Base-by-base conservation (phyloP, 345 rosid species). In the Sisymbrium altissimum region DNA sequence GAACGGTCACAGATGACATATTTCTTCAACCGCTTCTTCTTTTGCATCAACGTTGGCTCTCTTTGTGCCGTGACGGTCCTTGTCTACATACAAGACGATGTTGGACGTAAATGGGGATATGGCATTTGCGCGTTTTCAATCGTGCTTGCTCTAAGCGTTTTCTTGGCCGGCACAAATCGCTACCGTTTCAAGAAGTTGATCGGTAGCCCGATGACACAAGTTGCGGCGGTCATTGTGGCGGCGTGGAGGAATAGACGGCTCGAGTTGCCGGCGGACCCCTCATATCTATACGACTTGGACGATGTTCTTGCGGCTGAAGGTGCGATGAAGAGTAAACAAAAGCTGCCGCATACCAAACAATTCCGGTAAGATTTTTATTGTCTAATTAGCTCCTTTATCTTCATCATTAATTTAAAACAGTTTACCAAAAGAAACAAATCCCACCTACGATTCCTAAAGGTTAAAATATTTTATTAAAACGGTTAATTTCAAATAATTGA, bases 21-120 rank as follows among this genome's bases (percentile, higher is more conserved):
- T 32, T 95, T 95, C 84, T 95, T 95, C 81, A 88, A 86, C 68
- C 93, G 99, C 88, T 92, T 95, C 89, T 95, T 92, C 78, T 95
- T 95, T 82, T 80, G 90, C 36, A 95, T 95, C 63, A 95, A 82
- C 81, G 68, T 92, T 23, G 99, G 99, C 3, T 83, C 97, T 9
- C 89, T 95, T 4, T 63, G 60, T 8, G 97, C 99, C 1, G 97
- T 95, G 39, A 87, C 99, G 8, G 56, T 95, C 7, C 93, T 95
- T 41, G 93, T 95, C 27, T 95, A 95, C 84, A 86, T 95, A 68
- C 96, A 91, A 72, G 99, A 95, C 74, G 76, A 90, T 50, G 11
- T 86, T 29, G 99, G 99, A 3, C 86, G 99, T 41, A 79, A 81
- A 55, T 95, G 95, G 93, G 99, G 99, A 0, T 95, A 95, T 50